Evolutionary conservation across 2,329 filamentous ascomycete species (phyloP).

Genomic region (Periconia sp.): DNA sequence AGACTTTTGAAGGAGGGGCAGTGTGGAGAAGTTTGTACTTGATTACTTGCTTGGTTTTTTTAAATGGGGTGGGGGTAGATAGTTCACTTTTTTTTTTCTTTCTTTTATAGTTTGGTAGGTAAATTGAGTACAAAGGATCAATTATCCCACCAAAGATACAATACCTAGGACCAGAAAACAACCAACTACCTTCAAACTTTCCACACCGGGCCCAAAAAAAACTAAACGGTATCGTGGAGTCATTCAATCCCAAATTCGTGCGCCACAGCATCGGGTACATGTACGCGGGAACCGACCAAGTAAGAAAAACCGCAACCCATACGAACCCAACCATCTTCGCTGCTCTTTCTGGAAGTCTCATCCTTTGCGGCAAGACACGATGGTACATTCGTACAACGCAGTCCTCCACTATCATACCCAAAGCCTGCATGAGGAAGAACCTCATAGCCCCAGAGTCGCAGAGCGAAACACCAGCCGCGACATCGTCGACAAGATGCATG

Average conservation of each 20-base stretch:
- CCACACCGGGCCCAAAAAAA: constrained; percentile 1
- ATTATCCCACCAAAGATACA: not conserved
- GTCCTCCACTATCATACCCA: constrained; percentile 2
- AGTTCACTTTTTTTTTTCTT: too few relatives aligned
- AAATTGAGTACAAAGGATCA: too few relatives aligned
- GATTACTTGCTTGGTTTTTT: too few relatives aligned
- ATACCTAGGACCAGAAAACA: not conserved
- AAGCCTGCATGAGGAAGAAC: constrained; percentile 7
- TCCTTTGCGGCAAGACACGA: not conserved
- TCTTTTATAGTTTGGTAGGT: too few relatives aligned
- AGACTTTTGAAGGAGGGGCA: too few relatives aligned
- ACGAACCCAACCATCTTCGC: constrained; percentile 3
- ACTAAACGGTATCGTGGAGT: constrained; percentile 7
- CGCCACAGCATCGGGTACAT: constrained; percentile 14
- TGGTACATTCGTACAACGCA: not conserved
- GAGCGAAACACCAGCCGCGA: constrained; percentile 6
- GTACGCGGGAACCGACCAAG: constrained; percentile 7
- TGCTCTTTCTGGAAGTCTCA: not conserved
- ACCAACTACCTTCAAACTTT: not conserved
- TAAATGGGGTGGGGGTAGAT: too few relatives aligned
- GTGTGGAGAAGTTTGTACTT: too few relatives aligned
- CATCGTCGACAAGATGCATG: constrained; percentile 10
- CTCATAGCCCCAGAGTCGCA: constrained; percentile 8
- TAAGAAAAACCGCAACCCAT: constrained; percentile 7
- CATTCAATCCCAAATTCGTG: constrained; percentile 6